Evolutionary conservation across 148 eudicot species (phyloP), one percentile per base, ranked within the genome.

Genomic region (Rhododendron simsii): DNA sequence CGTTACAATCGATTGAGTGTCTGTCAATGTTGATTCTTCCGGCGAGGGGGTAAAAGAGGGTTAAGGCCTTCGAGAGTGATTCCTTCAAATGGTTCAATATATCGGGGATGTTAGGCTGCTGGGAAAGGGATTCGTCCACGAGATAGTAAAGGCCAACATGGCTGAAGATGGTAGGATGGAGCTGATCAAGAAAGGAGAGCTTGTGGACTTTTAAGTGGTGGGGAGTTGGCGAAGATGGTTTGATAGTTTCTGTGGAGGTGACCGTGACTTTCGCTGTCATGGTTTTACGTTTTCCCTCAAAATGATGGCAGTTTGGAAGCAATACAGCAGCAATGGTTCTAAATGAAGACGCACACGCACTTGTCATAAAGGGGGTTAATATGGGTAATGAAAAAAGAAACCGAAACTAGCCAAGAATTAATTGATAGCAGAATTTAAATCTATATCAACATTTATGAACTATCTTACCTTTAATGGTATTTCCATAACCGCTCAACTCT

Each of bases 1-100:
- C 83, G 28, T 88, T 88, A 44, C 89, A 85, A 28, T 82, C 87
- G 7, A 88, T 82, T 48, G 84, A 81, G 1, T 75, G 85, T 20
- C 41, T 37, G 53, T 88, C 87, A 48, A 63, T 85, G n/a, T 16
- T 73, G 15, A 81, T 78, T 82, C 87, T 85, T 50, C 89, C 89
- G 20, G 89, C 89, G 2, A 88, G 65, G 30, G 89, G 89, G 82
- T 88, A 85, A 33, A 88, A 88, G 2, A 39, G 85, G 37, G 85
- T 88, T 37, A 88, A 77, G 48, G 85, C 51, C 28, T 75, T 67
- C 0, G 89, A 88, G 7, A 85, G 84, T 59, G 87, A 88, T 50
- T 82, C 44, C 55, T 88, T 88, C 15, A 88, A 16, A 7, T 15
- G 79, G 18, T 77, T 85, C 15, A 83, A 23, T 7, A 10, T 53